Evolutionary conservation across 768 basidiomycete genomes (phyloP).

Genomic region (Tricholoma terreum): DNA sequence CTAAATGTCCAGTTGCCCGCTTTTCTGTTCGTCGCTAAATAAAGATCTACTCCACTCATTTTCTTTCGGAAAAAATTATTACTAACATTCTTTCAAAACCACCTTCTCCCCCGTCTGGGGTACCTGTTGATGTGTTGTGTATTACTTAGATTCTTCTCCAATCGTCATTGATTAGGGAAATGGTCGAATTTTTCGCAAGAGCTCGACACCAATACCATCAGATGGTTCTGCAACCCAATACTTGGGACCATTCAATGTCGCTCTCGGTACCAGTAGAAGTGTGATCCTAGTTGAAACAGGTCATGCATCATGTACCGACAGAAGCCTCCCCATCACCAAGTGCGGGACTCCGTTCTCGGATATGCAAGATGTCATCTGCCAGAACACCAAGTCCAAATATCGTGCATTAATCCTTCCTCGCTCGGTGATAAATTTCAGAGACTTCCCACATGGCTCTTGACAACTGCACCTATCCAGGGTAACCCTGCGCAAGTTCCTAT

Average conservation of each 20-base stretch:
- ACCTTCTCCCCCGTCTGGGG: neutral
- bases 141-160: neutral
- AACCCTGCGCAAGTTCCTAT: constrained; percentile 2
- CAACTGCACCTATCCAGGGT: constrained; percentile 8
- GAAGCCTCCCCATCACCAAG: too few species aligned
- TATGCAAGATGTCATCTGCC: constrained; percentile 3
- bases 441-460: constrained; percentile 8
- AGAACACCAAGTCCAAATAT: constrained; percentile 10
- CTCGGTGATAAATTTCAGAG: constrained; percentile 8
- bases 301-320: too few species aligned
- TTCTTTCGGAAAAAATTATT: neutral
- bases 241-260: too few species aligned
- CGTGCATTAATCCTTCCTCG: constrained; percentile 4
- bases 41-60: neutral
- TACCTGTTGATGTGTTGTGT: neutral
- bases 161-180: too few species aligned
- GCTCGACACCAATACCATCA: too few species aligned
- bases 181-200: too few species aligned
- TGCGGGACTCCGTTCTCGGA: constrained; percentile 3
- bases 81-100: neutral
- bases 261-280: too few species aligned
- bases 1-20: constrained; percentile 37
- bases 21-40: constrained; percentile 22
- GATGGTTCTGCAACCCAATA: too few species aligned
- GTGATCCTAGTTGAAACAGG: too few species aligned